Conservation (phyloP, 2,329 filamentous ascomycete genomes). For the Neopestalotiopsis clavispora region DNA sequence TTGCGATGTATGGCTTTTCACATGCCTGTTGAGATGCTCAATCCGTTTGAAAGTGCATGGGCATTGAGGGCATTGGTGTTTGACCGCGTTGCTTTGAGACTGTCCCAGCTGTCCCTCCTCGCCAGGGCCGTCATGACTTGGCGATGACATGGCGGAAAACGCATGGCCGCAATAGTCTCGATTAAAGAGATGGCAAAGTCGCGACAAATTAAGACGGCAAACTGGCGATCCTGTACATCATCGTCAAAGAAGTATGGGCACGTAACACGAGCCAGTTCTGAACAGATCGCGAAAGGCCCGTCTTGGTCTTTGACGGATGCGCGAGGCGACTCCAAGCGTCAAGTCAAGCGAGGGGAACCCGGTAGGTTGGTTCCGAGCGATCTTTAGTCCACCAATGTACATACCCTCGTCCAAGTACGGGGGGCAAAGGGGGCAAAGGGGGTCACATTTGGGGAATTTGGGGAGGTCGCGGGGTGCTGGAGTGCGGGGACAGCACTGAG, state of each 20-base stretch:
- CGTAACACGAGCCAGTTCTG: neutral
- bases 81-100: neutral
- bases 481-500: neutral
- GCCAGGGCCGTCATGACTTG: neutral
- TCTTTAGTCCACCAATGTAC: neutral
- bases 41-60: constrained; percentile 34
- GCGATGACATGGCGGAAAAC: neutral
- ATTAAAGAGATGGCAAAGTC: too few relatives aligned
- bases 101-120: neutral
- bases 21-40: constrained; percentile 37
- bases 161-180: neutral
- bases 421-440: constrained; percentile 3
- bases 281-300: neutral
- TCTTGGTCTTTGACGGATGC: neutral
- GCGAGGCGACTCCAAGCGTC: neutral
- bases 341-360: neutral
- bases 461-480: neutral
- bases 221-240: neutral
- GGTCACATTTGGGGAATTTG: constrained; percentile 6
- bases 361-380: neutral
- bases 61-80: constrained; percentile 32
- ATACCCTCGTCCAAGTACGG: constrained; percentile 20
- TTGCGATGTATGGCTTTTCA: constrained; percentile 32
- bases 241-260: neutral
- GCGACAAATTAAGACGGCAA: neutral